Base-by-base conservation (phyloP, 202 grass and related monocot genomes). In the Carex sylvatica region DNA sequence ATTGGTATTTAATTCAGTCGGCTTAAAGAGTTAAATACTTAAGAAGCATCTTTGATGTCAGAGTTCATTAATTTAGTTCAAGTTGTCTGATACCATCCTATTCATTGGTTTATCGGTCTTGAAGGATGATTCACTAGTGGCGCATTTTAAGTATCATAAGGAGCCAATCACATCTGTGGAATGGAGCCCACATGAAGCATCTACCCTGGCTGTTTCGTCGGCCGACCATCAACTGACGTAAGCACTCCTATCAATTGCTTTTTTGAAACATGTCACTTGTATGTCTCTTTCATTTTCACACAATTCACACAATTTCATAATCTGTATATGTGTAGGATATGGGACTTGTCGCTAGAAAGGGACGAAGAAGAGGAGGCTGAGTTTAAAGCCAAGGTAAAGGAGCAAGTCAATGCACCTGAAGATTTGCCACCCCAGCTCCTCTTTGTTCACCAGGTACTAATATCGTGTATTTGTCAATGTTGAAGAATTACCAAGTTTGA, bases 401-500 rank as follows among this genome's bases (percentile, higher is more conserved):
- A 93, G 60, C 95, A 98, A 86, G 89, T 85, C 20, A 87, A 93
- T 87, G 86, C 87, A 31, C 92, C 92, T 36, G 90, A 88, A 58
- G 92, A 98, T 93, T 84, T 98, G 74, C 95, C 95, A 59, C 92
- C 95, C 14, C 95, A 94, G 61, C 92, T 98, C 36, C 89, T 98
- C 42, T 98, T 98, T 89, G 84, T 87, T 87, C 92, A 98, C 72
- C 95, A 98, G 92, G 92, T 95, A 91, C 56, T 72, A 33, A 2
- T 65, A 11, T 77, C 2, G 26, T 77, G 28, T 54, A 77, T 16
- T 7, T 18, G 30, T 58, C 73, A 77, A 5, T 56, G 12, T 76
- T 56, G 6, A 76, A 76, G 30, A 12, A 73, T 76, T 33, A 0
- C 72, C 49, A 55, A 33, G 47, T 54, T 74, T 53, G 22, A 54